A percentile compares a stretch with the other conserved stretches of the same genome.
phyloP scores from a whole-genome alignment of 2,329 filamentous ascomycete species.

The Dothistroma septosporum region DNA sequence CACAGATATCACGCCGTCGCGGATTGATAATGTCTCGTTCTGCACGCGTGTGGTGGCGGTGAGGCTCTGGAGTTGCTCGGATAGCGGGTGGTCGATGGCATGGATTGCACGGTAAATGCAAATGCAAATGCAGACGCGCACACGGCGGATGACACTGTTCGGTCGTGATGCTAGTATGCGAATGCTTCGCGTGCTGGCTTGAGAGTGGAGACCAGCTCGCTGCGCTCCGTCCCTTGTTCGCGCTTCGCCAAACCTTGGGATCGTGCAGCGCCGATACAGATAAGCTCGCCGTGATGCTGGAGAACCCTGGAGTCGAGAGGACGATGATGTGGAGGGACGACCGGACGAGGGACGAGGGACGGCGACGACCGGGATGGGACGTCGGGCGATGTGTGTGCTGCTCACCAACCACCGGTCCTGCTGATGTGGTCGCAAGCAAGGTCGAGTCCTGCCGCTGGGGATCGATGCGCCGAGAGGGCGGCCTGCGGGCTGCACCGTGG shows the following conservation, averaged over 20 bases:
- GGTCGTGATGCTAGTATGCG: slow-evolving; percentile 2
- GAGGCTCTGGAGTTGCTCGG: slow-evolving; percentile 28
- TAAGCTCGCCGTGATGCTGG: slow-evolving; percentile 11
- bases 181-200: slow-evolving; percentile 12
- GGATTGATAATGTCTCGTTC: slow-evolving; percentile 21
- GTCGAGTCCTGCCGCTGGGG: not conserved
- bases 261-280: slow-evolving; percentile 18
- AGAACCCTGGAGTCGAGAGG: slow-evolving; percentile 6
- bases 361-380: not conserved
- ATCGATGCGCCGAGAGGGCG: slow-evolving; percentile 1
- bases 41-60: slow-evolving; percentile 30
- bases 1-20: slow-evolving; percentile 21
- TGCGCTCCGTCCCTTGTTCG: slow-evolving; percentile 13
- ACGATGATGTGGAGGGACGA: not conserved
- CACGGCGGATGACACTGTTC: no score
- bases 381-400: not conserved
- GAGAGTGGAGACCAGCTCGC: slow-evolving; percentile 15
- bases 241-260: slow-evolving; percentile 15
- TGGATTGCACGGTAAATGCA: slow-evolving; percentile 7
- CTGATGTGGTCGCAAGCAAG: slow-evolving; percentile 4
- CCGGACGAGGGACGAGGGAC: not conserved
- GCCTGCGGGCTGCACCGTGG: no score
- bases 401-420: not conserved
- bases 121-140: no score
- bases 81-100: slow-evolving; percentile 13